phyloP scores from a whole-genome alignment of 805 yeast species.

The Priceomyces castillae region DNA sequence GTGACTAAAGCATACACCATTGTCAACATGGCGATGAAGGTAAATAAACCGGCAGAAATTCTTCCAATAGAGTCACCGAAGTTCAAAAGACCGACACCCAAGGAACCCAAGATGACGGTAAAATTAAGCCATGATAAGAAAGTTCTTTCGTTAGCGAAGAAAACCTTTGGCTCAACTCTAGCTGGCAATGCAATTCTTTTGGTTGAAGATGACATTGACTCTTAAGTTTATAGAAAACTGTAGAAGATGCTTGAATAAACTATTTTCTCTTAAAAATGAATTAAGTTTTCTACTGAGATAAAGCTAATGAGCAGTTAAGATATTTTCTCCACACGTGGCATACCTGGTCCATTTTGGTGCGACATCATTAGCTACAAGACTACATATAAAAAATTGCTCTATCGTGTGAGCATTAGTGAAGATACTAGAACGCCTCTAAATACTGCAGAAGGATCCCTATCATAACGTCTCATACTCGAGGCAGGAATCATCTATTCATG shows the following conservation, averaged over 20 bases:
- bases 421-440: too few relatives aligned
- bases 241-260: not conserved
- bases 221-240: not conserved
- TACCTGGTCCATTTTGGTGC: too few relatives aligned
- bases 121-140: conserved; percentile 97
- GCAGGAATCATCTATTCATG: too few relatives aligned
- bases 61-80: conserved; percentile 95
- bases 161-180: conserved; percentile 97
- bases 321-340: not conserved
- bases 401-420: too few relatives aligned
- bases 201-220: conserved; percentile 31
- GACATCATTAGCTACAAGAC: too few relatives aligned
- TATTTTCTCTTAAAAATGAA: not conserved
- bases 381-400: too few relatives aligned
- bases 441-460: too few relatives aligned
- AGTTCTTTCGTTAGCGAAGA: conserved; percentile 98
- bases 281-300: not conserved
- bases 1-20: conserved; percentile 95
- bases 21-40: conserved; percentile 95
- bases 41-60: conserved; percentile 89
- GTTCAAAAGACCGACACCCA: conserved; percentile 92
- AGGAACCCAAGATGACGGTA: conserved; percentile 96
- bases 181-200: conserved; percentile 98
- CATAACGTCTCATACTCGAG: too few relatives aligned
- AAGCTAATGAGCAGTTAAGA: not conserved